Evolutionary conservation across 345 rosid genomes (phyloP), one percentile per base, ranked within the genome.

Genomic region (Hypericum perforatum): DNA sequence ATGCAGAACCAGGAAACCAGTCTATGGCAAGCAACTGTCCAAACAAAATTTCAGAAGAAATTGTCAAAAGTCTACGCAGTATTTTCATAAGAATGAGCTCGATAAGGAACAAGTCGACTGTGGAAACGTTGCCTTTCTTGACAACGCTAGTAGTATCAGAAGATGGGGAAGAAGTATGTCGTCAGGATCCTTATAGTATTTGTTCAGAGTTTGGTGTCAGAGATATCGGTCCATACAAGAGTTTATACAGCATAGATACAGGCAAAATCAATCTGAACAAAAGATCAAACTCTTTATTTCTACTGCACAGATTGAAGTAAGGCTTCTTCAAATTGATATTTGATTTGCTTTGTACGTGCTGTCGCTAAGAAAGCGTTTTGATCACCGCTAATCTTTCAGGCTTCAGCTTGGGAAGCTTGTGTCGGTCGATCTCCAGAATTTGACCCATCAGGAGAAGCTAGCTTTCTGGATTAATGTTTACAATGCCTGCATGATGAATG

Each of bases 401-500:
- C 57, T 76, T 64, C 75, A 82, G 16, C 79, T 80, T 4, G 74
- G 76, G 39, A 90, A 62, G 56, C 78, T 90, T 55, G 74, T 74
- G 29, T 58, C 71, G 39, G 75, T 76, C 63, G 78, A 67, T 68
- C 67, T 90, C 59, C 62, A 69, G 63, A 75, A 74, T 56, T 81
- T 82, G 57, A 82, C 60, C 48, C 91, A 84, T 62, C 95, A 86
- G 58, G 89, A 84, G 81, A 90, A 84, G 70, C 85, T 86, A 56
- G 95, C 95, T 2, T 90, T 90, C 77, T 84, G 97, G 97, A 82
- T 90, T 57, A 90, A 86, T 68, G 68, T 76, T 43, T 90, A 90
- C 70, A 90, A 86, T 50, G 74, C 91, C 47, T 90, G 91, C 81
- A 78, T 82, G 89, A 80, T 90, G 94, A 86, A 86, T 73, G 97